Evolutionary conservation across 768 basidiomycete genomes (phyloP).

Genomic region (Tubosaeta sp.): DNA sequence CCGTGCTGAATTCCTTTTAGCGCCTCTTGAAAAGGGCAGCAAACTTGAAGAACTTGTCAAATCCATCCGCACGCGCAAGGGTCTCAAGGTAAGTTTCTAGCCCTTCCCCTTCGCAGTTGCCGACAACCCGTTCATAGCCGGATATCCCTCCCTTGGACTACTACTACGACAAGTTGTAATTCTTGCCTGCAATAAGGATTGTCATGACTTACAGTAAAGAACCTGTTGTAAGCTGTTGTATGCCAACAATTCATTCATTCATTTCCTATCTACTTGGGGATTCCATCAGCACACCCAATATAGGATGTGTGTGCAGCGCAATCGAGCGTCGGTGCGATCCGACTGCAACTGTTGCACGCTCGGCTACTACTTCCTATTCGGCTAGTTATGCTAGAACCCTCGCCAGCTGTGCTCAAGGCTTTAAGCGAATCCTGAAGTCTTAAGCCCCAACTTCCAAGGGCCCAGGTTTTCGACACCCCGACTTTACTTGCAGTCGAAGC

Average conservation of each 20-base stretch:
- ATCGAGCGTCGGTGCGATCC: too few relatives aligned
- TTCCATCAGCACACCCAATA: too few relatives aligned
- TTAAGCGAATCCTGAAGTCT: too few relatives aligned
- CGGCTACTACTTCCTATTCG: too few relatives aligned
- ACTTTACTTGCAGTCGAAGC: too few relatives aligned
- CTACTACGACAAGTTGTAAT: slow-evolving; percentile 90
- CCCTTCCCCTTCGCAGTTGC: neutral
- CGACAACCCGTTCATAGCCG: slow-evolving; percentile 45
- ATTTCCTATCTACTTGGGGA: slow-evolving; percentile 5
- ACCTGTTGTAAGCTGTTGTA: slow-evolving; percentile 18
- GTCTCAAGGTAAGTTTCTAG: slow-evolving; percentile 68
- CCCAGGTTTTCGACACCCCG: too few relatives aligned
- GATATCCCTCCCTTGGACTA: slow-evolving; percentile 84
- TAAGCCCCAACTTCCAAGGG: too few relatives aligned
- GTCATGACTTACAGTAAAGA: slow-evolving; percentile 1
- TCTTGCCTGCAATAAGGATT: slow-evolving; percentile 4
- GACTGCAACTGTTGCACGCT: too few relatives aligned
- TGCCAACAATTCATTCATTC: slow-evolving; percentile 13
- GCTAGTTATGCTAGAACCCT: too few relatives aligned
- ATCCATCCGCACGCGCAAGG: slow-evolving; percentile 86
- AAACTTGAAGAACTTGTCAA: slow-evolving; percentile 85
- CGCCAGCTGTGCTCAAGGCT: too few relatives aligned
- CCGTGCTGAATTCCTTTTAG: slow-evolving; percentile 23
- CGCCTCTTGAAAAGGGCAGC: slow-evolving; percentile 84
- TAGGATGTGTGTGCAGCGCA: too few relatives aligned